These are phyloP conservation scores for Phyllosticta citribraziliensis DNA, from an alignment of 2,329 filamentous ascomycete genomes.

Conservation along the genomic window DNA sequence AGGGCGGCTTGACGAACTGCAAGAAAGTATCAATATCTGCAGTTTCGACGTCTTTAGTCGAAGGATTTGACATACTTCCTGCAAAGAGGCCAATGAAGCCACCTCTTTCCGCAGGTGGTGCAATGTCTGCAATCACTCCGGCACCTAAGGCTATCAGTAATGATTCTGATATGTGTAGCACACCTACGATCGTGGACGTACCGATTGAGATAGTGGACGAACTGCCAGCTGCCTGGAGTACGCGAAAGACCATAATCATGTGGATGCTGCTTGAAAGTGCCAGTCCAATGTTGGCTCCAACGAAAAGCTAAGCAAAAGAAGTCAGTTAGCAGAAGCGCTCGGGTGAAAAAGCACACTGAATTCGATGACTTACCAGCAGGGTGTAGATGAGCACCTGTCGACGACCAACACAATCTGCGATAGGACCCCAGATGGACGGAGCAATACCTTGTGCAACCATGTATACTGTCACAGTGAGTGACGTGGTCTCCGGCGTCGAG, in stretches of 20 bases:
- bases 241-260: slow-evolving; percentile 5
- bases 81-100: slow-evolving; percentile 6
- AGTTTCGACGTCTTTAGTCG: too few relatives aligned
- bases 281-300: slow-evolving; percentile 4
- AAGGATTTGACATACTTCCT: background rate
- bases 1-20: slow-evolving; percentile 3
- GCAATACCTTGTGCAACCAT: slow-evolving; percentile 34
- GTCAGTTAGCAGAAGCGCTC: background rate
- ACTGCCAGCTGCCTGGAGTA: slow-evolving; percentile 32
- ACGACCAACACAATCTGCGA: slow-evolving; percentile 4
- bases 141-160: background rate
- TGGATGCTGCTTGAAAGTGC: slow-evolving; percentile 2
- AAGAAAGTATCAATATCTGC: background rate
- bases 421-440: slow-evolving; percentile 28
- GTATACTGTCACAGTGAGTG: slow-evolving; percentile 3
- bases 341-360: too few relatives aligned
- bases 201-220: slow-evolving; percentile 36
- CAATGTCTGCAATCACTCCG: slow-evolving; percentile 4
- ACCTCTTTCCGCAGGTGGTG: slow-evolving; percentile 1
- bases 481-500: background rate
- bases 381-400: slow-evolving; percentile 4
- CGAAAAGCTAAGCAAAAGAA: background rate
- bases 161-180: background rate
- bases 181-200: slow-evolving; percentile 20
- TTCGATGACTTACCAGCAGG: background rate